These are phyloP conservation scores for Starmerella floris DNA, from an alignment of 805 yeast species.

Conservation along the genomic window DNA sequence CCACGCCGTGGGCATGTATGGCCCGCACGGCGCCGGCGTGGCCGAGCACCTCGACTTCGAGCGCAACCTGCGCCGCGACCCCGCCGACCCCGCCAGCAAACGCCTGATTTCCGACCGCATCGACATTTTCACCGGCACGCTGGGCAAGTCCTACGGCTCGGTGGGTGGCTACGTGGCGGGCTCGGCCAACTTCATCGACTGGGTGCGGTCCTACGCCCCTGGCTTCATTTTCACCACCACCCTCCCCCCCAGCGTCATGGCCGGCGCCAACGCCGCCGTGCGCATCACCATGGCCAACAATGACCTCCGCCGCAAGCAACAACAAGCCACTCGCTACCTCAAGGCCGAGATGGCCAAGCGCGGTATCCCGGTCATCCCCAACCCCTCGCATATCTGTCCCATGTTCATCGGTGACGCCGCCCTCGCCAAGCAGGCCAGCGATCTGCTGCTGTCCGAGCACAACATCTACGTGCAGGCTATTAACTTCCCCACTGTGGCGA, in stretches of 20 bases:
- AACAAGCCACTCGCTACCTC: conserved; percentile 70
- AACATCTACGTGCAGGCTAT: conserved; percentile 94
- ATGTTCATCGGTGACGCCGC: conserved; percentile 88
- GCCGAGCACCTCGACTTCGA: conserved; percentile 92
- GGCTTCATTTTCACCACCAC: conserved; percentile 96
- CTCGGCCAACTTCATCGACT: conserved; percentile 66
- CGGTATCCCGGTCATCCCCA: conserved; percentile 92
- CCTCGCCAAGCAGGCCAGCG: conserved; percentile 83
- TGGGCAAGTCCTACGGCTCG: conserved; percentile 92
- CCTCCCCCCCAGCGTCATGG: conserved; percentile 95
- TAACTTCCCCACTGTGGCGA: conserved; percentile 94
- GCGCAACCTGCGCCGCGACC: conserved; percentile 42
- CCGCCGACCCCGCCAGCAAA: not conserved
- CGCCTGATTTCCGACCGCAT: conserved; percentile 60
- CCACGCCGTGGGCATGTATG: conserved; percentile 97
- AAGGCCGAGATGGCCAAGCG: conserved; percentile 51
- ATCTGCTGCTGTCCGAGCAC: conserved; percentile 68
- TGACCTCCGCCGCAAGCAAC: conserved; percentile 71
- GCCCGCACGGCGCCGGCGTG: conserved; percentile 99
- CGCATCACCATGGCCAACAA: conserved; percentile 68
- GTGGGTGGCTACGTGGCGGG: conserved; percentile 98
- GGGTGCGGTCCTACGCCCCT: conserved; percentile 93
- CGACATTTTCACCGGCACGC: conserved; percentile 93
- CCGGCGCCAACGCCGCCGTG: conserved; percentile 82
- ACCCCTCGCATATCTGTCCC: conserved; percentile 96